Base-by-base conservation (phyloP, 345 rosid genomes). In the Ricinus communis region DNA sequence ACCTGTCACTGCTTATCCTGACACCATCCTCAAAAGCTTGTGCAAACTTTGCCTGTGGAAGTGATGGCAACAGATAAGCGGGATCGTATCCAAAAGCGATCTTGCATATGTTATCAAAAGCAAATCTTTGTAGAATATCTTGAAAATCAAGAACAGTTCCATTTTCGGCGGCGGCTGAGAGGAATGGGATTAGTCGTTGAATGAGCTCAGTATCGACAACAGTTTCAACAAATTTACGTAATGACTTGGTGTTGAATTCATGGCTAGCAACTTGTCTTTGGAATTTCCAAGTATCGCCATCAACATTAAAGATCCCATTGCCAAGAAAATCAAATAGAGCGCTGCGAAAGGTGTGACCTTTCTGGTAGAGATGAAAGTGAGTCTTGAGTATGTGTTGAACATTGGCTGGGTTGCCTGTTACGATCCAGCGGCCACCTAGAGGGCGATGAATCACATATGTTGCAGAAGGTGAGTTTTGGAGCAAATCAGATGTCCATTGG, bases 181-280 rank as follows among this genome's bases (percentile, higher is more conserved):
- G 84, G 18, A 87, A 55, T 0, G 91, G 96, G 71, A 90, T 61
- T 49, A 90, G 70, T 69, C 93, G 88, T 10, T 80, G 77, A 1
- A 76, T 72, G 66, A 87, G 71, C 73, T 93, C 93, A 2, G 83
- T 64, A 58, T 83, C 83, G 15, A 87, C 97, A 12, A 76, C 90
- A 12, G 68, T 85, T 74, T 82, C 82, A 0, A 90, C 74, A 38
- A 90, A 90, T 63, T 85, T 87, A 19, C 90, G 81, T 25, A 93
- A 84, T 3, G 95, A 90, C 12, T 80, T 86, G 22, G 90, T 85
- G 77, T 87, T 87, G 79, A 93, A 89, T 69, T 93, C 95, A 25
- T 84, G 86, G 72, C 97, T 93, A 0, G 92, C 80, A 71, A 87
- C 84, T 69, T 86, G 88, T 59, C 97, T 84, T 71, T 93, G 95